These are phyloP conservation scores for Saksenaea vasiformis DNA, from an alignment of 371 early-diverging fungal species.

Conservation along the genomic window DNA sequence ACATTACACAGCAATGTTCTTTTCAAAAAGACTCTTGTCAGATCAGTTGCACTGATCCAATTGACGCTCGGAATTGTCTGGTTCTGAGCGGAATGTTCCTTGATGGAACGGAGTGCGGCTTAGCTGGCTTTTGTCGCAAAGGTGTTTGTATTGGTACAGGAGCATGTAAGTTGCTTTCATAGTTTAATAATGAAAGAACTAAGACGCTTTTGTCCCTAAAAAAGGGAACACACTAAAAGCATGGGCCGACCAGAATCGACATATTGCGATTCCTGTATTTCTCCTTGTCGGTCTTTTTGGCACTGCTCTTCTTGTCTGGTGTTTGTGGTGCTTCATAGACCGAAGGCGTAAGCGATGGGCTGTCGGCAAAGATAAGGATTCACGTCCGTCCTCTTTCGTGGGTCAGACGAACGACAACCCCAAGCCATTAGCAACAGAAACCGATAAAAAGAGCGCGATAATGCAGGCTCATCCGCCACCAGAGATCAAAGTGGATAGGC, in stretches of 20 bases:
- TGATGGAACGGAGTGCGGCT: slow-evolving; percentile 92
- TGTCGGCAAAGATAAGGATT: slow-evolving; percentile 38
- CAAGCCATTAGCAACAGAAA: neutral
- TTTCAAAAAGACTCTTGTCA: slow-evolving; percentile 65
- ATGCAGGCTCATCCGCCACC: neutral
- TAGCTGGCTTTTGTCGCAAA: slow-evolving; percentile 63
- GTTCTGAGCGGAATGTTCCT: slow-evolving; percentile 77
- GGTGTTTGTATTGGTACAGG: slow-evolving; percentile 53
- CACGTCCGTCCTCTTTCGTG: slow-evolving; percentile 32
- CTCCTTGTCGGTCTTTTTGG: slow-evolving; percentile 52
- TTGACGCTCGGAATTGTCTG: slow-evolving; percentile 47
- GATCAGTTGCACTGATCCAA: slow-evolving; percentile 69
- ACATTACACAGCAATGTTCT: slow-evolving; percentile 50
- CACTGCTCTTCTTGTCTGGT: slow-evolving; percentile 32
- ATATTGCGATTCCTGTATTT: slow-evolving; percentile 60
- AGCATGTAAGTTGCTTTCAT: slow-evolving; percentile 37
- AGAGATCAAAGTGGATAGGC: slow-evolving; percentile 6
- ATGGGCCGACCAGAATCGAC: slow-evolving; percentile 55
- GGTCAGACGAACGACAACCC: slow-evolving; percentile 1
- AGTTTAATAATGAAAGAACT: too few relatives aligned
- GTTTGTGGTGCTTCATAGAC: slow-evolving; percentile 28
- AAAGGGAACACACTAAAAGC: slow-evolving; percentile 42
- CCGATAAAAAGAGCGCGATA: neutral
- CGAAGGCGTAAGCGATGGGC: slow-evolving; percentile 19
- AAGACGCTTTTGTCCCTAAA: too few relatives aligned